Evolutionary conservation across 805 yeast species (phyloP).

Genomic region (Saccharomycopsis javanensis): DNA sequence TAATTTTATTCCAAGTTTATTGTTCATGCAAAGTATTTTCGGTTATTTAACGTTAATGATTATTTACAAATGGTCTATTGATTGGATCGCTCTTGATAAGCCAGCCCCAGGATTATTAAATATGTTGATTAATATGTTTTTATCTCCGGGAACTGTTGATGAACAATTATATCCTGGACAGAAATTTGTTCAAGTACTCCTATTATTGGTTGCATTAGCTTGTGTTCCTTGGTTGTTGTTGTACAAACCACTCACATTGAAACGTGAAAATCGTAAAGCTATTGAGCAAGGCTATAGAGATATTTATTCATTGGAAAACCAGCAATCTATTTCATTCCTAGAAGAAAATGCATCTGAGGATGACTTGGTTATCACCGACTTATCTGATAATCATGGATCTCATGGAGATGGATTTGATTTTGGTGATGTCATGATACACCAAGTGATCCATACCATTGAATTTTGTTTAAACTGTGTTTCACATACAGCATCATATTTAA

Average conservation of each 20-base stretch:
- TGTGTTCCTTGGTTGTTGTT: constrained; percentile 91
- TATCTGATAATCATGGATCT: constrained; percentile 39
- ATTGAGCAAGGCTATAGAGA: constrained; percentile 43
- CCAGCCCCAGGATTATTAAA: constrained; percentile 91
- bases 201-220: constrained; percentile 66
- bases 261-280: constrained; percentile 35
- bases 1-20: constrained; percentile 85
- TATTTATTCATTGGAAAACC: constrained; percentile 33
- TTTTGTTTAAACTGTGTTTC: constrained; percentile 95
- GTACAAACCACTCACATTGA: constrained; percentile 69
- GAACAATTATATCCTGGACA: constrained; percentile 79
- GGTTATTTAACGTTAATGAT: constrained; percentile 84
- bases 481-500: constrained; percentile 94
- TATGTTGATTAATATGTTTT: constrained; percentile 92
- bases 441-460: constrained; percentile 95
- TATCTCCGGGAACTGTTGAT: constrained; percentile 81
- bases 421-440: constrained; percentile 94
- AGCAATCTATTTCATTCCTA: constrained; percentile 22
- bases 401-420: constrained; percentile 56
- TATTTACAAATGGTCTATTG: constrained; percentile 87
- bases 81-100: constrained; percentile 70
- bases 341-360: constrained; percentile 21
- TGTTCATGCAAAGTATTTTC: constrained; percentile 93
- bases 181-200: constrained; percentile 57
- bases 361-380: constrained; percentile 28